A percentile compares a stretch with the other conserved stretches of the same genome.
Conservation (phyloP, 306 rosid species). For the Cucurbita moschata region DNA sequence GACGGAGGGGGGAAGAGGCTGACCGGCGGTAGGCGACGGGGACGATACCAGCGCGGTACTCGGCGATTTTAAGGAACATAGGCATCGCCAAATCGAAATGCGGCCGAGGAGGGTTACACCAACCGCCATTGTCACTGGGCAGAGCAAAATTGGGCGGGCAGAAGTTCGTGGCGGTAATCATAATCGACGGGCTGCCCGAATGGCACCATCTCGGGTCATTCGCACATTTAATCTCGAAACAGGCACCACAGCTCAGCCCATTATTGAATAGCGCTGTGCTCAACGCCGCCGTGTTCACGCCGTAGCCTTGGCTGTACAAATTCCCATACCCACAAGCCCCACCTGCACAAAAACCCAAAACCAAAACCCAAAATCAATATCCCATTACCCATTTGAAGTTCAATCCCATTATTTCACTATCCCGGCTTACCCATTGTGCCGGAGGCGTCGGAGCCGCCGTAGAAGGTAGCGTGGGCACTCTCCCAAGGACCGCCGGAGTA, state of each 20-base stretch:
- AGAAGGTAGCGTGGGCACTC: slow-evolving; percentile 52
- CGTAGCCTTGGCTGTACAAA: slow-evolving; percentile 59
- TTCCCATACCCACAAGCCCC: slow-evolving; percentile 68
- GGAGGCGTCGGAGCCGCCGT: slow-evolving; percentile 58
- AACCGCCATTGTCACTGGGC: slow-evolving; percentile 55
- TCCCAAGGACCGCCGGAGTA: slow-evolving; percentile 39
- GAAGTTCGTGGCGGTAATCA: slow-evolving; percentile 50
- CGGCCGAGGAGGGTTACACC: slow-evolving; percentile 69
- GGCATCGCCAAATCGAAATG: slow-evolving; percentile 75
- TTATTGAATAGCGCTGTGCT: slow-evolving; percentile 58
- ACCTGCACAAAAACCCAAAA: slow-evolving; percentile 15
- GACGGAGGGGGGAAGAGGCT: not conserved
- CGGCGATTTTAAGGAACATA: slow-evolving; percentile 57
- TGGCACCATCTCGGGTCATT: slow-evolving; percentile 48
- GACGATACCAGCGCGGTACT: slow-evolving; percentile 61
- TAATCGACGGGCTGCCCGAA: slow-evolving; percentile 52
- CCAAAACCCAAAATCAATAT: not conserved
- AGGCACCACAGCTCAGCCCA: slow-evolving; percentile 50
- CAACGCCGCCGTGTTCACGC: slow-evolving; percentile 57
- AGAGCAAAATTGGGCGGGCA: slow-evolving; percentile 59
- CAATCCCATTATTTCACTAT: not conserved
- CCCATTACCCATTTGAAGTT: not conserved
- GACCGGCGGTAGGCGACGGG: slow-evolving; percentile 57
- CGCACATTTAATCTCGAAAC: slow-evolving; percentile 57
- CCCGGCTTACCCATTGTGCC: slow-evolving; percentile 50